Base-by-base conservation (phyloP, 306 rosid species). In the Citrullus amarus region DNA sequence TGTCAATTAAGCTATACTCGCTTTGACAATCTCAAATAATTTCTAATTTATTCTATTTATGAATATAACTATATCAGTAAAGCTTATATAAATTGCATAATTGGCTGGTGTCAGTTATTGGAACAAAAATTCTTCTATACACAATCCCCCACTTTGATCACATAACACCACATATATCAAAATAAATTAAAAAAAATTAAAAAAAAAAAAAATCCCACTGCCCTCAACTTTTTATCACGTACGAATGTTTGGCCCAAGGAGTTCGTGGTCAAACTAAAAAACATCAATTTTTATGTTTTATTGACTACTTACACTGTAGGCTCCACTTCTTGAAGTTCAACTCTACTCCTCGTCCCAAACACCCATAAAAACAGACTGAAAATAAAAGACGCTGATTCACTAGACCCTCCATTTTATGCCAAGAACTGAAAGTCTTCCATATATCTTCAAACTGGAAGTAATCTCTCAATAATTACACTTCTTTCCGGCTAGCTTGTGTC, bases 1-100 rank as follows among this genome's bases (percentile, higher is more conserved):
- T 25, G 28, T 25, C 28, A 25, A 25, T 25, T 25, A 1, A 25
- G 0, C 1, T 25, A 25, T 25, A 25, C 28, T 25, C 28, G 28
- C 1, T 25, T 25, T 25, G 1, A 25, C 28, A 30, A 13, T 5
- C 4, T 60, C n/a, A 28, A 60, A 60, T 60, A 59, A 59, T 11
- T 59, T 59, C 36, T 59, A 59, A 13, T 61, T 61, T 56, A 60
- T 28, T 58, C 34, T 13, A 61, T 65, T 16, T 9, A 34, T 65
- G 6, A 65, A 25, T 36, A 65, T 46, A 34, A 65, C 25, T 65
- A 65, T 65, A 65, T 4, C 20, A 43, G 75, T 44, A 44, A 43
- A 20, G 75, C 55, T 20, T 69, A 69, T 12, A 72, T 16, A 48
- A 72, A 72, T 72, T 72, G 77, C 77, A 72, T 72, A 72, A 71